Evolutionary conservation across 805 yeast species (phyloP), one percentile per base, ranked within the genome.

Genomic region (Saccharomycopsis sp.): DNA sequence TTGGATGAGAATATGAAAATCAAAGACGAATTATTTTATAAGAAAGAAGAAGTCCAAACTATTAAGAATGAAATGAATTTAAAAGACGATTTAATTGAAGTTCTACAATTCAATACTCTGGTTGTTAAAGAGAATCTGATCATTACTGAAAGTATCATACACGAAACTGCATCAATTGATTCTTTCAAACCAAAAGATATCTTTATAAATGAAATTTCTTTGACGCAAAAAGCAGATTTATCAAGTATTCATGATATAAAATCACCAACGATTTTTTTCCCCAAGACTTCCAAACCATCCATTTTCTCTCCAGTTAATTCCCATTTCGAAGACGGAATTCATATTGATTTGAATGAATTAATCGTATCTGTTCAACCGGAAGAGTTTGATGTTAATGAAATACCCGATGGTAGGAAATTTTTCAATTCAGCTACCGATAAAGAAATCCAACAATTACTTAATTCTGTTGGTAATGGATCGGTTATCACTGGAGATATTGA

Each of bases 21-120:
- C n/a, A 42, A 33, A 21, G 32, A 39, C 19, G 44, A 45, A 18
- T 32, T 41, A 17, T 40, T 34, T 14, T 5, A 41, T n/a, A 21
- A 20, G 21, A 19, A 3, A 21, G 42, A 35, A 19, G 46, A 45
- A 27, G 8, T 36, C 4, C 15, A 17, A 4, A 20, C 31, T 13
- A 36, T 41, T 2, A 45, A 39, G 14, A 18, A 36, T 15, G 46
- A 45, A 27, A 4, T 36, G 10, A 25, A 19, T 6, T 30, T 45
- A 26, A 41, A 39, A 17, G 46, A 41, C 19, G 48, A 45, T 12
- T 28, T 41, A 15, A 31, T 45, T 14, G 18, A 14, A 13, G 45
- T 45, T n/a, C 27, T 45, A 4, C 20, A 28, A 17, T 37, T 23
- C 17, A 20, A 33, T 10, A 23, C 10, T 23, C 10, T 8, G 6